Conservation (phyloP, 331 rosid species). For the Malus hybrid region DNA sequence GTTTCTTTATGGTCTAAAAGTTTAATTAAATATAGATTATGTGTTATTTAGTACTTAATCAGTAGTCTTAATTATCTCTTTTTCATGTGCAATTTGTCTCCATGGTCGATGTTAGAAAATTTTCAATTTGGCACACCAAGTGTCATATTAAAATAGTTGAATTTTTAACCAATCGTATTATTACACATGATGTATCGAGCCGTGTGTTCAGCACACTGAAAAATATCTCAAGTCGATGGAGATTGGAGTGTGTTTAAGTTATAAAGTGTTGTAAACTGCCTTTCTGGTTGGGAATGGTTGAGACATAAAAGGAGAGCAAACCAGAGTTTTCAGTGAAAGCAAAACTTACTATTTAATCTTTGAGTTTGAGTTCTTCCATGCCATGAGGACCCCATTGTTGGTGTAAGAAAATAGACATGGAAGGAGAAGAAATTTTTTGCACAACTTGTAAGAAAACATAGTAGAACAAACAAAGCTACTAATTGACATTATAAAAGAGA, state of each 20-base stretch:
- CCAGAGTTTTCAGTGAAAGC: conserved; percentile 15
- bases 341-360: neutral
- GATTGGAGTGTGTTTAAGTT: neutral
- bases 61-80: neutral
- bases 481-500: too few relatives aligned
- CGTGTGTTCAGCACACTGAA: too few relatives aligned
- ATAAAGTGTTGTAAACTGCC: neutral
- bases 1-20: conserved; percentile 11
- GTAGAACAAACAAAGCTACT: too few relatives aligned
- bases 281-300: neutral
- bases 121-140: too few relatives aligned
- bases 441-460: too few relatives aligned
- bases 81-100: neutral
- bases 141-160: too few relatives aligned
- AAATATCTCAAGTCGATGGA: too few relatives aligned
- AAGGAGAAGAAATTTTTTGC: neutral
- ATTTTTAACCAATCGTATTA: too few relatives aligned
- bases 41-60: neutral
- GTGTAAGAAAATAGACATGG: neutral
- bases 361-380: neutral
- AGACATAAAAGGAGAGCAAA: conserved; percentile 11
- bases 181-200: too few relatives aligned
- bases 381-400: neutral
- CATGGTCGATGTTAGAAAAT: neutral
- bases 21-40: neutral